Evolutionary conservation across 805 yeast species (phyloP), one percentile per base, ranked within the genome.

Genomic region (Ogataea saltuana): DNA sequence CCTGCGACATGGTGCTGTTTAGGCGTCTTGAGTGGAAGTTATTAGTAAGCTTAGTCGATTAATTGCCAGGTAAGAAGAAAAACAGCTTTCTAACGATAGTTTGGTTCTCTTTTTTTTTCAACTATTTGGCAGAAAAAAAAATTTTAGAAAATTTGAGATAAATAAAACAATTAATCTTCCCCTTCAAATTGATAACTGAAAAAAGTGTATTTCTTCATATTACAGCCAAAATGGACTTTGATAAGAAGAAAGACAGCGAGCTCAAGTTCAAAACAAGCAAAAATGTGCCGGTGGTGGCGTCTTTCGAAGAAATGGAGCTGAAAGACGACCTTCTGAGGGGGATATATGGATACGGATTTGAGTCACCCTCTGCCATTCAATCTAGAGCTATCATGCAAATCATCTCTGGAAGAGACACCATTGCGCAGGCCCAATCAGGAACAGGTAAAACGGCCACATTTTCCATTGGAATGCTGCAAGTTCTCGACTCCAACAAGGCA

Each of bases 401-500:
- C 54, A 81, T 85, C 48, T 76, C 80, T 45, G 90, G 90, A 33
- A 68, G 82, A 57, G 91, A 85, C 59, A 72, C 77, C 0, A 74
- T 85, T 51, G 95, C 93, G 45, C 95, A 85, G 68, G 91, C 93
- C 40, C 95, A 85, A 69, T 85, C 91, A 25, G 95, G 95, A 64
- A 85, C 95, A 21, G 95, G 95, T 65, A 85, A 85, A 69, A 85
- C 95, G n/a, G 95, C 95, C 45, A 85, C 95, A 17, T 85, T 81
- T 69, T 74, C 88, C 51, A 88, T 91, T 54, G 84, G 78, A 33
- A 67, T 72, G 61, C 63, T 77, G 34, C 76, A 76, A 59, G 67
- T 64, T 17, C 78, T 89, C 48, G 96, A 90, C 67, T 76, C 82
- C 58, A 72, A 74, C 54, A 72, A 76, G 63, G 78, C 81, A 66